Base-by-base conservation (phyloP, 345 rosid genomes). In the Melastoma malabathricum region DNA sequence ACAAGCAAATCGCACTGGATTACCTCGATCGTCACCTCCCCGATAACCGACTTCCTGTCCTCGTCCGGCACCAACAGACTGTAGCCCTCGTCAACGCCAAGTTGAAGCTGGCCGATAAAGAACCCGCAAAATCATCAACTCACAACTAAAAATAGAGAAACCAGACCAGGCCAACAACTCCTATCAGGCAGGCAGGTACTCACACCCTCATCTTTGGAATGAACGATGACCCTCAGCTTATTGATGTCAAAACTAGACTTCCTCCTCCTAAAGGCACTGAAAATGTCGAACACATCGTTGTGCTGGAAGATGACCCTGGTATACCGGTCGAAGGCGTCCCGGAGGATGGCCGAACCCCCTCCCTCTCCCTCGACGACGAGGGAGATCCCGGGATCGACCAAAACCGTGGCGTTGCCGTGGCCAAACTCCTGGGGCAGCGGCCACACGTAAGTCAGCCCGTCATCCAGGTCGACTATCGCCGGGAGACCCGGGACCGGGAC, bases 1-100 rank as follows among this genome's bases (percentile, higher is more conserved):
- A 57, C 38, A 39, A 49, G 17, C 1, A 47, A 23, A 3, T 16
- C 3, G n/a, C 3, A 15, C 19, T 13, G 48, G 47, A 47, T 64
- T 62, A 90, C 95, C 96, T 87, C 88, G 52, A 92, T 87, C 1
- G 70, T 71, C 3, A 79, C 89, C 53, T 72, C 76, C 59, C 81
- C 79, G 27, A 72, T 52, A 57, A 74, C 74, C 4, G 83, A 84
- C 44, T 64, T 63, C 6, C 69, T 76, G 5, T 65, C 73, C 15
- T 57, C 70, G 74, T 71, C 79, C 7, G 64, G 71, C 43, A 82
- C 81, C 13, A 68, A 56, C 58, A 80, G 58, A 13, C 65, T 50
- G 55, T 65, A 82, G 61, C 83, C 75, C 75, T 80, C 87, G 23
- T 80, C 81, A 52, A 72, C 79, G 46, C 83, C 87, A 13, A 80